phyloP scores from a whole-genome alignment of 306 rosid species.

The Quillaja saponaria region DNA sequence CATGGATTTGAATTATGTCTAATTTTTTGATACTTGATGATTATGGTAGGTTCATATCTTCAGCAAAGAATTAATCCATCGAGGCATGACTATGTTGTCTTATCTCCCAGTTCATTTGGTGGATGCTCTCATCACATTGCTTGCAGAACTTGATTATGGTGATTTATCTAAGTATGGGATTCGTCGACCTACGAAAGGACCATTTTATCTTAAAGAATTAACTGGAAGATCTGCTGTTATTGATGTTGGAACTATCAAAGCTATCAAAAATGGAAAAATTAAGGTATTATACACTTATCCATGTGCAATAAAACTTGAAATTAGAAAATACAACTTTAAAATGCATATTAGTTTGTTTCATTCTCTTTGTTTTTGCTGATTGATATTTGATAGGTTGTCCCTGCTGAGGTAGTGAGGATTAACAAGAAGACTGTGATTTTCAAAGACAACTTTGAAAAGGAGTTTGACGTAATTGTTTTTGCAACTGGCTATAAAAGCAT shows the following conservation, averaged over 20 bases:
- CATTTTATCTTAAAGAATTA: conserved; percentile 36
- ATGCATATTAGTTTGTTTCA: background rate
- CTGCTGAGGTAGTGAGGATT: conserved; percentile 34
- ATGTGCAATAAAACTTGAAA: too few species aligned
- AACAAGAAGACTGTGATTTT: conserved; percentile 42
- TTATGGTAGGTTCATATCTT: conserved; percentile 50
- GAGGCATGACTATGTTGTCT: conserved; percentile 40
- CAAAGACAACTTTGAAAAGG: conserved; percentile 27
- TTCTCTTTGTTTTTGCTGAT: background rate
- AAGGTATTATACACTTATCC: conserved; percentile 27
- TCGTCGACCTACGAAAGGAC: conserved; percentile 43
- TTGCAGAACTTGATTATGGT: conserved; percentile 26
- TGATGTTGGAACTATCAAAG: conserved; percentile 51
- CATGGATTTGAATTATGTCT: too few species aligned
- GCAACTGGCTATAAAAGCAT: conserved; percentile 65
- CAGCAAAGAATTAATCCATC: conserved; percentile 35
- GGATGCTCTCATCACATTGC: conserved; percentile 15
- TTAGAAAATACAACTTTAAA: too few species aligned
- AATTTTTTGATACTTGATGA: background rate
- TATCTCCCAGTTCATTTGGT: conserved; percentile 27
- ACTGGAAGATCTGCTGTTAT: conserved; percentile 44
- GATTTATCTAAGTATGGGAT: conserved; percentile 43
- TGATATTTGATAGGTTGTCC: conserved; percentile 41
- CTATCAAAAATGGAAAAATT: conserved; percentile 41
- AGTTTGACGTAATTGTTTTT: conserved; percentile 56